phyloP scores from a whole-genome alignment of 2,329 filamentous ascomycete species.

The Xylaria sp. region DNA sequence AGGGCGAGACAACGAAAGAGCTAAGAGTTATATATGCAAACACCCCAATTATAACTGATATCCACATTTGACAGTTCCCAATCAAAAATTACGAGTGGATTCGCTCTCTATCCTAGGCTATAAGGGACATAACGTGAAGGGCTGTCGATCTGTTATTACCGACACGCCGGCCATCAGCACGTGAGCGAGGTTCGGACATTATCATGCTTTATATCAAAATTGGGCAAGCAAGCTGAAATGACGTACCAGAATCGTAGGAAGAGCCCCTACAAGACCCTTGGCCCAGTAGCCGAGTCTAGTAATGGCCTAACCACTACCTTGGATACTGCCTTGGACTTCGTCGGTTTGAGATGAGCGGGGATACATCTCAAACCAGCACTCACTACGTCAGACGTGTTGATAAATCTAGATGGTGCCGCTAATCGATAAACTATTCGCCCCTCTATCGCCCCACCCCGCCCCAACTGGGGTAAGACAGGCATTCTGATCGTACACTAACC shows the following conservation, averaged over 20 bases:
- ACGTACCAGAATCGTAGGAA: neutral
- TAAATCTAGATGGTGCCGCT: neutral
- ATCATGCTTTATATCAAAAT: neutral
- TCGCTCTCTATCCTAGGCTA: neutral
- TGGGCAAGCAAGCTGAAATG: neutral
- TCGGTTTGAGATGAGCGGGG: neutral
- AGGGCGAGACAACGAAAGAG: neutral
- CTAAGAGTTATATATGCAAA: neutral
- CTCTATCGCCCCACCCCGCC: neutral
- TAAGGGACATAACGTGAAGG: neutral
- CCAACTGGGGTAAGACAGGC: neutral
- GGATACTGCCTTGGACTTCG: neutral
- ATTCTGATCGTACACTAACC: neutral
- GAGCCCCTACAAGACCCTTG: too few relatives aligned
- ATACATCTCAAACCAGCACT: neutral
- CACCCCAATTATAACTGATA: neutral
- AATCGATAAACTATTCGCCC: conserved; percentile 5
- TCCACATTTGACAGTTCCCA: neutral
- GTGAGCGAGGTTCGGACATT: neutral
- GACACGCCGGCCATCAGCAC: neutral
- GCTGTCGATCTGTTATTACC: neutral
- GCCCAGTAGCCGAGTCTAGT: too few relatives aligned
- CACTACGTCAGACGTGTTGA: conserved; percentile 2
- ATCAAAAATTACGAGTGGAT: neutral
- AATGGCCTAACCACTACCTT: neutral